phyloP scores from a whole-genome alignment of 306 rosid genomes.

The Lathyrus tuberosus region DNA sequence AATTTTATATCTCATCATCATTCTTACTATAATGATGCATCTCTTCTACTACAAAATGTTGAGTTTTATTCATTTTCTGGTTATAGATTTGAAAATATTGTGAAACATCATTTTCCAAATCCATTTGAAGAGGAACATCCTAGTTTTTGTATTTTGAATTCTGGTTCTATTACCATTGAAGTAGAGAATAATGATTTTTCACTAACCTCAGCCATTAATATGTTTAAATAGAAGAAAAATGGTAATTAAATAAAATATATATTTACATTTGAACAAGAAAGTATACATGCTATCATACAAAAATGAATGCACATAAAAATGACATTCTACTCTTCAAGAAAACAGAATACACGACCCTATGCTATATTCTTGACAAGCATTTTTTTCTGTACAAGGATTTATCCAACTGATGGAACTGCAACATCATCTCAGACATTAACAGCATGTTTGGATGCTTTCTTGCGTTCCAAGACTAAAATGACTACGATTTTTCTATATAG shows the following conservation, averaged over 20 bases:
- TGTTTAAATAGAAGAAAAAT: no score
- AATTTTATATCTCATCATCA: background rate
- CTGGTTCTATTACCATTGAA: background rate
- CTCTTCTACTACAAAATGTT: no score
- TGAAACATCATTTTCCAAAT: background rate
- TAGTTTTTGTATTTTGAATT: background rate
- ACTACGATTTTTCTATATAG: background rate
- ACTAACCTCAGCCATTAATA: no score
- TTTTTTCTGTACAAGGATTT: conserved; percentile 28
- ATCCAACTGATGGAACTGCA: conserved; percentile 15
- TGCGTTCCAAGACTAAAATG: background rate
- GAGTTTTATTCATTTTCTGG: background rate
- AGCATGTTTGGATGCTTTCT: background rate
- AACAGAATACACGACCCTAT: no score
- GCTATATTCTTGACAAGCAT: conserved; percentile 12
- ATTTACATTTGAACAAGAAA: no score
- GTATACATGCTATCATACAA: no score
- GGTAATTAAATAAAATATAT: no score
- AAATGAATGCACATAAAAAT: no score
- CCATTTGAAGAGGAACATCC: background rate
- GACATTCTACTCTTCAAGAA: no score
- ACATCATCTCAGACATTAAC: background rate
- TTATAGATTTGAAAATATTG: background rate
- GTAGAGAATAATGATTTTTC: no score
- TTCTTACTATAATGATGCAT: no score